These are phyloP conservation scores for Rhodotorula sp. DNA, from an alignment of 1,284 basidiomycete genomes.

Conservation along the genomic window DNA sequence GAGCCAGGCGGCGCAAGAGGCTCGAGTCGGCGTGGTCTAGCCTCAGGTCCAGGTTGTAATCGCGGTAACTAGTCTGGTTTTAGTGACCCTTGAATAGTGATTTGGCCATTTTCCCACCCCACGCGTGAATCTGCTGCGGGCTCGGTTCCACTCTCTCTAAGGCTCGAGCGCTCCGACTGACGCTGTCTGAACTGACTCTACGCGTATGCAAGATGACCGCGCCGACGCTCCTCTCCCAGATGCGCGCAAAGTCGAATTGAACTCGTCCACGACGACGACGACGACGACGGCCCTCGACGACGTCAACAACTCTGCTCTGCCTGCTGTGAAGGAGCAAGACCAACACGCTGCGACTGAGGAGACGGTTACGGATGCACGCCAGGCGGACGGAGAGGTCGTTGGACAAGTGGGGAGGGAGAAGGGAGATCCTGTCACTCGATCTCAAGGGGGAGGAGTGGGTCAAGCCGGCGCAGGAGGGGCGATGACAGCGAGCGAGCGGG, in stretches of 20 bases:
- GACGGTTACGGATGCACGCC: too few species aligned
- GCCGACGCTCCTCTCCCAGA: conserved; percentile 8
- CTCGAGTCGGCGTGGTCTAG: conserved; percentile 24
- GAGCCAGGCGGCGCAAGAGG: conserved; percentile 22
- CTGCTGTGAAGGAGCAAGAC: not conserved
- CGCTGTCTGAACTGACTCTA: not conserved
- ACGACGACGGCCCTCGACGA: not conserved
- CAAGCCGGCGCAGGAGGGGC: not conserved
- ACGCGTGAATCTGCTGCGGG: not conserved
- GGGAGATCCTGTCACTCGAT: not conserved
- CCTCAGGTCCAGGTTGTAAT: not conserved
- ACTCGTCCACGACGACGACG: not conserved
- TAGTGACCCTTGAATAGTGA: not conserved
- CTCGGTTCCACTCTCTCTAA: not conserved
- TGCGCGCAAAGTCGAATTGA: conserved; percentile 6
- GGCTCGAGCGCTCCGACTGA: not conserved
- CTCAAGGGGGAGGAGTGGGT: not conserved
- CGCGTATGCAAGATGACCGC: conserved; percentile 18
- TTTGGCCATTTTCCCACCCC: not conserved
- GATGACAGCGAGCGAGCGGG: not conserved
- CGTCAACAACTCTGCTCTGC: not conserved
- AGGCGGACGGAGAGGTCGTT: too few species aligned
- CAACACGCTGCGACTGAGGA: too few species aligned
- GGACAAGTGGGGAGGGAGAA: too few species aligned
- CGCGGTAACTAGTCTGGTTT: not conserved